Evolutionary conservation across 148 eudicot species (phyloP).

Genomic region (Tetragonia tetragonoides): DNA sequence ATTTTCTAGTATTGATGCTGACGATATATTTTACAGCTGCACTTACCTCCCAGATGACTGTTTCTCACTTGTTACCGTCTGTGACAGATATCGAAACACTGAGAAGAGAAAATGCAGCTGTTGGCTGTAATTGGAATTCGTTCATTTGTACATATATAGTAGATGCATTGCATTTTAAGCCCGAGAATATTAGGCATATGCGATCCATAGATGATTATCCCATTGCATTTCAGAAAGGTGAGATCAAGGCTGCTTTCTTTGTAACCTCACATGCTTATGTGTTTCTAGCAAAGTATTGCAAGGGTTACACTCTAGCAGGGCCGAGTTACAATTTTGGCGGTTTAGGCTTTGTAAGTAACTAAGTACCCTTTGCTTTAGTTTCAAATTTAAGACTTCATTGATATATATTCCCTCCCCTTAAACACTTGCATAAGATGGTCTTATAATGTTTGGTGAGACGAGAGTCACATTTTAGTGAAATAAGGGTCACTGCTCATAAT

Average conservation of each 20-base stretch:
- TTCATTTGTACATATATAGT: conserved; percentile 30
- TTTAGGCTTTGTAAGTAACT: conserved; percentile 34
- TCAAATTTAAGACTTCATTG: no score
- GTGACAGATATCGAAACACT: conserved; percentile 26
- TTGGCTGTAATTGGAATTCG: conserved; percentile 39
- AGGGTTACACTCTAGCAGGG: conserved; percentile 29
- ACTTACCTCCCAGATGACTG: conserved; percentile 40
- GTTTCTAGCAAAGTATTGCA: conserved; percentile 38
- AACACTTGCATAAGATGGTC: no score
- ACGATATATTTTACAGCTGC: conserved; percentile 35
- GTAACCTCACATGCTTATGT: conserved; percentile 37
- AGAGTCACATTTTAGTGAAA: no score
- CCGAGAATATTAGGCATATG: conserved; percentile 18
- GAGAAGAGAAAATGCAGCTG: conserved; percentile 27
- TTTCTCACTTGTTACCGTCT: conserved; percentile 30
- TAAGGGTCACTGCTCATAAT: no score
- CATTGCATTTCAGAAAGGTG: conserved; percentile 33
- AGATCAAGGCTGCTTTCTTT: conserved; percentile 42
- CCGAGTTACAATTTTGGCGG: conserved; percentile 38
- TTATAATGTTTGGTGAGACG: no score
- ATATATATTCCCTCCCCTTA: no score
- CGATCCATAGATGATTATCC: conserved; percentile 28
- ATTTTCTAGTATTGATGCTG: conserved; percentile 29
- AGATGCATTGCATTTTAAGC: conserved; percentile 27
- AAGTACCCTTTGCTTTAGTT: background rate